Evolutionary conservation across 805 yeast species (phyloP).

Genomic region (Blastobotrys mokoenaii): DNA sequence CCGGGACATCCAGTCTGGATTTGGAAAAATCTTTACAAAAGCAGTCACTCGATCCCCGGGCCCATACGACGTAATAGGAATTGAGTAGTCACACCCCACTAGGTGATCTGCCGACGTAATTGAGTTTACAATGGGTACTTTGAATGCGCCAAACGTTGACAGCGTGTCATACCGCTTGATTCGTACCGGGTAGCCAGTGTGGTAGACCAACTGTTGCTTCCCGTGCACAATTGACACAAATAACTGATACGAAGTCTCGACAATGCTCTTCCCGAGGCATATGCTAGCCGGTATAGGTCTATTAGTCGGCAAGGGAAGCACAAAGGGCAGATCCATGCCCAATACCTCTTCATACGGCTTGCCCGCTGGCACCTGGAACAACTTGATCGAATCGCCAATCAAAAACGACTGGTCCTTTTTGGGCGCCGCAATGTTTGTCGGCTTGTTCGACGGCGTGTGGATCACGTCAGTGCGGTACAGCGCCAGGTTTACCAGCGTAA

Average conservation of each 20-base stretch:
- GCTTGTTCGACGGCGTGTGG: constrained; percentile 27
- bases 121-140: constrained; percentile 22
- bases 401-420: constrained; percentile 29
- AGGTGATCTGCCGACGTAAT: constrained; percentile 29
- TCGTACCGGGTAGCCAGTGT: constrained; percentile 28
- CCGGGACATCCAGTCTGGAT: constrained; percentile 30
- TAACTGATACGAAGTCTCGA: constrained; percentile 28
- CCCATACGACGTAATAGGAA: constrained; percentile 31
- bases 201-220: constrained; percentile 14
- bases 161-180: constrained; percentile 32
- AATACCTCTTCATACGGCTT: constrained; percentile 17
- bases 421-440: constrained; percentile 21
- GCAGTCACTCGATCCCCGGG: constrained; percentile 30
- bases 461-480: constrained; percentile 33
- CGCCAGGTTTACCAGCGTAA: constrained; percentile 27
- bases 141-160: constrained; percentile 31
- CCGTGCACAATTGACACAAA: constrained; percentile 26
- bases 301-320: constrained; percentile 27
- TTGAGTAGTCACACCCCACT: constrained; percentile 26
- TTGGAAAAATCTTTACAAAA: constrained; percentile 26
- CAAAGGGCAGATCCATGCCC: constrained; percentile 33
- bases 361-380: constrained; percentile 21
- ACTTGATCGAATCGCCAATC: constrained; percentile 25
- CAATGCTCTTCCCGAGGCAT: constrained; percentile 21
- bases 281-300: constrained; percentile 30